Evolutionary conservation across 2,329 filamentous ascomycete species (phyloP).

Genomic region (Tolypocladium sp.): DNA sequence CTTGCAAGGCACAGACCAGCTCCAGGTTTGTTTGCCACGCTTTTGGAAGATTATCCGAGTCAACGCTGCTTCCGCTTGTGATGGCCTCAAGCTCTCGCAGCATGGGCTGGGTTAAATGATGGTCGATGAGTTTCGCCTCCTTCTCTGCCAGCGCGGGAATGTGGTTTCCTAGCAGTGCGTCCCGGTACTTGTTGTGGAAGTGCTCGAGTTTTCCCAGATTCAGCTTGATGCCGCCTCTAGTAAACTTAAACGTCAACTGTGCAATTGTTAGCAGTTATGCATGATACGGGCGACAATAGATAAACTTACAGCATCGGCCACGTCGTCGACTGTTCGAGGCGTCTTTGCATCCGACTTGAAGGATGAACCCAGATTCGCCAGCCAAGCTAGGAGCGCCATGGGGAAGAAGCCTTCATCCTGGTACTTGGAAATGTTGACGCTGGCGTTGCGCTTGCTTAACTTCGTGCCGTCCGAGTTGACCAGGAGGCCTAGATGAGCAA

Average conservation of each 20-base stretch:
- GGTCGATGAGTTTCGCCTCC: constrained; percentile 14
- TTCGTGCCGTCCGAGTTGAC: constrained; percentile 62
- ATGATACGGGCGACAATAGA: background rate
- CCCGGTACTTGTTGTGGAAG: constrained; percentile 61
- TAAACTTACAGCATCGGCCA: constrained; percentile 55
- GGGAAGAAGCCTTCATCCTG: constrained; percentile 36
- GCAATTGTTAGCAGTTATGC: constrained; percentile 12
- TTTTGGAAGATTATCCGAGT: constrained; percentile 1
- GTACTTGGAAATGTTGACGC: constrained; percentile 42
- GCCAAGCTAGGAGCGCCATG: constrained; percentile 62
- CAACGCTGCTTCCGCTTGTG: constrained; percentile 6
- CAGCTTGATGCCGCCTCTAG: constrained; percentile 80
- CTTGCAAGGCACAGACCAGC: constrained; percentile 15
- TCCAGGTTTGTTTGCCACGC: constrained; percentile 14
- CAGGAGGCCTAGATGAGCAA: constrained; percentile 72
- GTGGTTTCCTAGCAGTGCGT: constrained; percentile 19
- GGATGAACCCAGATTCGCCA: constrained; percentile 54
- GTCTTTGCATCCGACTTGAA: constrained; percentile 16
- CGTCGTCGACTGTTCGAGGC: constrained; percentile 49
- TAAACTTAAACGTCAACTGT: constrained; percentile 79
- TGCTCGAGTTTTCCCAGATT: constrained; percentile 71
- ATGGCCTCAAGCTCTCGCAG: constrained; percentile 12
- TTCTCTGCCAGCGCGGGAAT: constrained; percentile 10
- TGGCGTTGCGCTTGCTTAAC: constrained; percentile 71
- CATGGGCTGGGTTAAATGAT: constrained; percentile 11